Evolutionary conservation across 768 basidiomycete genomes (phyloP), one percentile per base, ranked within the genome.

Genomic region (Hypsizygus marmoreus): DNA sequence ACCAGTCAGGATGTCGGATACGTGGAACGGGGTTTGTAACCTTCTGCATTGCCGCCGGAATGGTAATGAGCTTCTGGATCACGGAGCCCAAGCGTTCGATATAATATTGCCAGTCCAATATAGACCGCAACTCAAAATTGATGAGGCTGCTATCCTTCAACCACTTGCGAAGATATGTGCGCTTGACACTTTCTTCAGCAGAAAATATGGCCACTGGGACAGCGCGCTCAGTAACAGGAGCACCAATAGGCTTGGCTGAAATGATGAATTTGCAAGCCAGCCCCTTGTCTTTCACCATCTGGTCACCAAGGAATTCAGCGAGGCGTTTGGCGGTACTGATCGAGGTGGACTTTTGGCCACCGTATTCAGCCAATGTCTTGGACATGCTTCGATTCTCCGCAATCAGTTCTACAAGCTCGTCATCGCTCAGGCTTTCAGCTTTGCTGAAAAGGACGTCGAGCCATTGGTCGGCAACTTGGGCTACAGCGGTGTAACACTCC

Each of bases 221-320:
- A 7, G 95, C 97, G 37, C 97, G 84, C 50, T 98, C 97, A 4
- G 97, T 98, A 54, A 99, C 94, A 1, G 97, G 93, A 1, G 95
- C 90, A 2, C 95, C 95, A 12, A 78, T 71, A 2, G 97, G 97
- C 59, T 88, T 90, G 2, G 88, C 88, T 19, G 95, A 98, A 60
- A 99, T 98, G 73, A 99, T 93, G 69, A 99, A 99, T 62, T 93
- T 94, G 77, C 97, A 98, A 7, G 97, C 91, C 13, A 99, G 82
- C 46, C 97, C 97, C 63, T 98, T 99, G 72, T 98, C 97, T 67
- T 97, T 97, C 58, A 98, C 95, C 97, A 99, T 99, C 58, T 94
- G 90, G 61, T 94, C 86, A 24, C 97, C 97, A 45, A 99, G 70
- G 71, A 99, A 98, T 63, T 99, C 97, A 2, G 97, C 94, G 16